phyloP scores from a whole-genome alignment of 148 eudicot species.

The Heliamphora exappendiculata region DNA sequence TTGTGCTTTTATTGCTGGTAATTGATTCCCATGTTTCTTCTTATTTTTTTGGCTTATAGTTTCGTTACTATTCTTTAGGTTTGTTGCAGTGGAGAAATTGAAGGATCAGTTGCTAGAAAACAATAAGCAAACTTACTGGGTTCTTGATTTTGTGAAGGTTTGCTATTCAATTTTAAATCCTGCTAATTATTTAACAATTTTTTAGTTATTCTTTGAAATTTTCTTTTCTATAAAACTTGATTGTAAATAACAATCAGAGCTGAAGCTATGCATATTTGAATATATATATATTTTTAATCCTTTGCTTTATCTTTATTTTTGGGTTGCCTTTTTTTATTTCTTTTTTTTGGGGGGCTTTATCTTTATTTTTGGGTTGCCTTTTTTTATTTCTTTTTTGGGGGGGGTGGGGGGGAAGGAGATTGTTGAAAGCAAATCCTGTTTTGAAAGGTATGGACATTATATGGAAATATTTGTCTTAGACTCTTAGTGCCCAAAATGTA shows the following conservation, averaged over 20 bases:
- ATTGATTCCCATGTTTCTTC: not conserved
- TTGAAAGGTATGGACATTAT: not conserved
- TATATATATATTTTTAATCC: not conserved
- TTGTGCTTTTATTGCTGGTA: not conserved
- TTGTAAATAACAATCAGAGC: not conserved
- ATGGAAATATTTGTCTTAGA: not conserved
- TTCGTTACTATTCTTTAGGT: conserved; percentile 38
- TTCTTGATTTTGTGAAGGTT: conserved; percentile 96
- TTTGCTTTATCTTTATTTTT: no score
- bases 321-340: no score
- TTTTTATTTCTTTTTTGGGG: no score
- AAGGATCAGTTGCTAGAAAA: conserved; percentile 85
- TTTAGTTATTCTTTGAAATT: not conserved
- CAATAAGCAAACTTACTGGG: conserved; percentile 90
- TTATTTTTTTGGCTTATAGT: not conserved
- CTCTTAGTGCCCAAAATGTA: not conserved
- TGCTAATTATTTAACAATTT: not conserved
- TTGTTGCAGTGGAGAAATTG: conserved; percentile 84
- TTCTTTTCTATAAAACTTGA: not conserved
- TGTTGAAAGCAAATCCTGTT: not conserved
- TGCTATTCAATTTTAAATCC: no score
- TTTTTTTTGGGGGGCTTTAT: no score
- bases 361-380: no score
- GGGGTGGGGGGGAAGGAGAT: not conserved
- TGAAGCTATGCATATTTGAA: not conserved